These are phyloP conservation scores for Leccinellum rugosiceps DNA, from an alignment of 768 basidiomycete genomes.

Conservation along the genomic window DNA sequence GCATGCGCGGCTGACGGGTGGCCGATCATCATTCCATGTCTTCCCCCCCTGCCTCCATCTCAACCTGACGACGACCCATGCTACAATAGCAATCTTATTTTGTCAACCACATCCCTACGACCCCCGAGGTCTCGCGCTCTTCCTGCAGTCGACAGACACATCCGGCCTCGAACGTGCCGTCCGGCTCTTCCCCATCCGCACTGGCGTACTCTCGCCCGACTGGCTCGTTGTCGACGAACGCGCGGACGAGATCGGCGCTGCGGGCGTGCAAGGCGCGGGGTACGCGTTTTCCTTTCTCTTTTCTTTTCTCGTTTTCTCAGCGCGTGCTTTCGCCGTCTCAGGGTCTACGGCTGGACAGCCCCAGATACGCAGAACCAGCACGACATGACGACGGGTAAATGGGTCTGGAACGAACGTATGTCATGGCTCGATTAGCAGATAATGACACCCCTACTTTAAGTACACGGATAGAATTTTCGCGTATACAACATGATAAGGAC, in stretches of 20 bases:
- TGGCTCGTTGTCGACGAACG: conserved; percentile 64
- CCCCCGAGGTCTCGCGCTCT: conserved; percentile 39
- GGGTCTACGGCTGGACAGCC: conserved; percentile 22
- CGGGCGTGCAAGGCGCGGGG: conserved; percentile 78
- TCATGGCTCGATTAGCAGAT: conserved; percentile 47
- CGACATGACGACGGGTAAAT: conserved; percentile 24
- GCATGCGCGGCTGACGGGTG: not conserved
- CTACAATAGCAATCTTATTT: conserved; percentile 48
- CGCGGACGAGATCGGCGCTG: conserved; percentile 61
- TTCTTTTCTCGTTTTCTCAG: not conserved
- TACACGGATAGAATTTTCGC: conserved; percentile 22
- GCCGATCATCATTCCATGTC: not conserved
- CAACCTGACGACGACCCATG: too few relatives aligned
- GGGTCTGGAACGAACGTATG: conserved; percentile 46
- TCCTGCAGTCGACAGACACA: conserved; percentile 57
- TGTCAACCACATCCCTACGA: conserved; percentile 42
- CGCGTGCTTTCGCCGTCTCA: not conserved
- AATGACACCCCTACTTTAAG: conserved; percentile 16
- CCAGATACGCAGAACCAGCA: conserved; percentile 19
- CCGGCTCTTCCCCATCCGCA: conserved; percentile 81
- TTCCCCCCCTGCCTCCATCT: too few relatives aligned
- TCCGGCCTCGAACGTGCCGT: conserved; percentile 62
- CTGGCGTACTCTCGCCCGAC: conserved; percentile 72
- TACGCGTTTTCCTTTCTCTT: conserved; percentile 32
- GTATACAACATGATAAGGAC: conserved; percentile 27